Evolutionary conservation across 306 rosid genomes (phyloP).

Genomic region (Boehmeria nivea): DNA sequence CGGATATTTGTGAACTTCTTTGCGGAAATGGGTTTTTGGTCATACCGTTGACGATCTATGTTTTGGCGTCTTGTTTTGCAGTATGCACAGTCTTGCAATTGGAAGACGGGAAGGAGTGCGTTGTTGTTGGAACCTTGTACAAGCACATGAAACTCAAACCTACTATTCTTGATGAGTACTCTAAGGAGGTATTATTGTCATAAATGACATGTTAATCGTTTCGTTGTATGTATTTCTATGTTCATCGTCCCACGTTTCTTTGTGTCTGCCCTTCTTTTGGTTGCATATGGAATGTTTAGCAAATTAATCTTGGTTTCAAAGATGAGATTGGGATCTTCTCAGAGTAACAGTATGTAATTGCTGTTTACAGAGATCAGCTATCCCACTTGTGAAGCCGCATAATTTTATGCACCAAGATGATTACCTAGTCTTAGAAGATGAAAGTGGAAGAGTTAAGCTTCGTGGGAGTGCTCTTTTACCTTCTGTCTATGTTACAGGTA

Average conservation of each 20-base stretch:
- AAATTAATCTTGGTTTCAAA: conserved; percentile 7
- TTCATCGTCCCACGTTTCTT: no score
- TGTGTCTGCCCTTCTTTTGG: no score
- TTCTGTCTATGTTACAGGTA: conserved; percentile 83
- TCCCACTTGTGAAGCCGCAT: conserved; percentile 64
- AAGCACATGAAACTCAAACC: conserved; percentile 97
- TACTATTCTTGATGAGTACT: conserved; percentile 79
- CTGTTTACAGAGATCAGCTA: conserved; percentile 51
- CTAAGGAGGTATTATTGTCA: conserved; percentile 56
- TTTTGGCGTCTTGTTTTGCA: conserved; percentile 26
- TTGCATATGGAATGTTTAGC: neutral
- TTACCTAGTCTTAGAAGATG: conserved; percentile 79
- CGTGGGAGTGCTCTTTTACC: conserved; percentile 55
- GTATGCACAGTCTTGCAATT: conserved; percentile 68
- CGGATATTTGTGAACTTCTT: neutral
- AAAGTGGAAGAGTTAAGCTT: conserved; percentile 91
- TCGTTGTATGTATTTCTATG: neutral
- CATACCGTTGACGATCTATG: neutral
- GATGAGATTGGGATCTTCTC: conserved; percentile 10
- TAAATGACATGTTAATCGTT: neutral
- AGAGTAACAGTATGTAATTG: conserved; percentile 6
- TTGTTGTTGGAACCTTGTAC: conserved; percentile 78
- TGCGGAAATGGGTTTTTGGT: neutral
- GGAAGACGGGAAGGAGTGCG: conserved; percentile 79
- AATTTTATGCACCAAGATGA: conserved; percentile 77